Base-by-base conservation (phyloP, 805 yeast species). In the Candida berthetii region DNA sequence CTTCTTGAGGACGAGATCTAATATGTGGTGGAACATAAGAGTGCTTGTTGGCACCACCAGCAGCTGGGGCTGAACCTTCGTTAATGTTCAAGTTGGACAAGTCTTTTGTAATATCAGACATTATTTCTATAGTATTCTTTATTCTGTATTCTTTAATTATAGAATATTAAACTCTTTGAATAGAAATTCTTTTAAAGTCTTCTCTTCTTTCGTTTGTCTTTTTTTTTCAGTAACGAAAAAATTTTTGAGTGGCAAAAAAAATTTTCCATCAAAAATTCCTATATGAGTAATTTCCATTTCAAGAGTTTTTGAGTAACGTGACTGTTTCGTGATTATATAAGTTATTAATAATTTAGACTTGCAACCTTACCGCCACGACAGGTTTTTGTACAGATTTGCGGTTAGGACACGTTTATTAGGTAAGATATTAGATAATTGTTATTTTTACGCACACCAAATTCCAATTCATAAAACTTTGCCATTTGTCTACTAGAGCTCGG, bases 11-110 rank as follows among this genome's bases (percentile, higher is more conserved):
- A 48, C 66, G 59, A 42, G 54, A 50, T 55, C 71, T 63, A 41
- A 58, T 60, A 58, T 77, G 82, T 49, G 83, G 83, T 37, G 82
- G 83, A 34, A 75, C 78, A 60, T 78, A 77, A 31, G 71, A 64
- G 40, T 55, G 48, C n/a, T 22, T 22, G 35, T 52, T 56, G 38
- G 46, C 47, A 28, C 27, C 44, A 22, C 47, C 60, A 44, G 54
- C 60, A 42, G 61, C 71, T 11, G 29, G n/a, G 11, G n/a, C 29
- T 27, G 24, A 8, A 8, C n/a, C 25, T 22, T 22, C n/a, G 54
- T 65, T 61, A 48, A 78, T 71, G 56, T 70, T 72, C 53, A 79
- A 70, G 57, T 77, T 71, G 63, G 72, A 71, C 72, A 79, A 66
- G 57, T 74, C 71, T 61, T 73, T 69, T 52, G 77, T 67, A 59